phyloP scores from a whole-genome alignment of 805 yeast genomes.

The Tetrapisispora arboricola region DNA sequence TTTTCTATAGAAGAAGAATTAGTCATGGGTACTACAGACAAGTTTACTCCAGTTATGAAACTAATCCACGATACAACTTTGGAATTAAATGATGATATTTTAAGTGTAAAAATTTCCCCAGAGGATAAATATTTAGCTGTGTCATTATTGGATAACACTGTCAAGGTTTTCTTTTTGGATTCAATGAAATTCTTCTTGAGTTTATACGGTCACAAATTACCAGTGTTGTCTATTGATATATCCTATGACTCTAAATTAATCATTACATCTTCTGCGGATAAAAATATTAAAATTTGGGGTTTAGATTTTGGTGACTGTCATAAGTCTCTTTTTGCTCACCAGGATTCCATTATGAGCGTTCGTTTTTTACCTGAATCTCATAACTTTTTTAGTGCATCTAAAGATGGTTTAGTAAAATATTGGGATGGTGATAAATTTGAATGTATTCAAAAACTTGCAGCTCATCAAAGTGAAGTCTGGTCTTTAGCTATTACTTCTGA shows the following conservation, averaged over 20 bases:
- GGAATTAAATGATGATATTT: conserved; percentile 77
- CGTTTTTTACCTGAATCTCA: conserved; percentile 77
- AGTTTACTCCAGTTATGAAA: conserved; percentile 42
- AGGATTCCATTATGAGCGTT: conserved; percentile 88
- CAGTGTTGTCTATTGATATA: conserved; percentile 86
- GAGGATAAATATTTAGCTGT: conserved; percentile 70
- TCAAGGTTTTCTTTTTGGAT: conserved; percentile 84
- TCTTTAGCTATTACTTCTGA: conserved; percentile 63
- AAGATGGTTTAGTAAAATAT: conserved; percentile 81
- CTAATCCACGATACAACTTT: conserved; percentile 69
- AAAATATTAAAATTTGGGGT: conserved; percentile 97
- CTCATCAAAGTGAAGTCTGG: conserved; percentile 94
- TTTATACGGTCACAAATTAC: conserved; percentile 91
- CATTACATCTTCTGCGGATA: conserved; percentile 92
- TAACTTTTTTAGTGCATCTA: conserved; percentile 80
- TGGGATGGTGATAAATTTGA: conserved; percentile 99
- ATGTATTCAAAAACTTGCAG: conserved; percentile 75
- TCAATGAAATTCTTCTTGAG: conserved; percentile 79
- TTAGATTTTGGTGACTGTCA: conserved; percentile 98
- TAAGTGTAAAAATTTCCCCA: conserved; percentile 71
- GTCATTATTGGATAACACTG: conserved; percentile 86
- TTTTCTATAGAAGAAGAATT: conserved; percentile 54
- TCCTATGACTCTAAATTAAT: conserved; percentile 80
- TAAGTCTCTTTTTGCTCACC: conserved; percentile 91
- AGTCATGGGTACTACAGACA: conserved; percentile 57